phyloP scores from a whole-genome alignment of 1,139 yeast species.

The Suhomyces guaymorum region DNA sequence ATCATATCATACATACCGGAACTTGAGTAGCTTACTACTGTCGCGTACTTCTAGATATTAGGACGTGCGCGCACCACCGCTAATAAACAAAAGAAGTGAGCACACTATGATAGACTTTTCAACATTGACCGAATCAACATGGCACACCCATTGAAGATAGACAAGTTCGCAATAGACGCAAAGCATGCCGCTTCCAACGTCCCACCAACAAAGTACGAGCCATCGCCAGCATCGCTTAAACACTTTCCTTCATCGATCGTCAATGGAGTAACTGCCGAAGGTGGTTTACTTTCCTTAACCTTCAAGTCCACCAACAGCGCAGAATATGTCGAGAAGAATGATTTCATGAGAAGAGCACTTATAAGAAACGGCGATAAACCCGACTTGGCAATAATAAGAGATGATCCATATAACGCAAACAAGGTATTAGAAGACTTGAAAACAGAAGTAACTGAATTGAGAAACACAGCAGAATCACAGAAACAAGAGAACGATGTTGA shows the following conservation, averaged over 20 bases:
- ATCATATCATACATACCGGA: slow-evolving; percentile 1
- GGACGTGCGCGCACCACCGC: neutral
- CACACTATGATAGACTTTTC: slow-evolving; percentile 1
- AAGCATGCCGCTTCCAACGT: slow-evolving; percentile 12
- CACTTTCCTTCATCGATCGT: slow-evolving; percentile 44
- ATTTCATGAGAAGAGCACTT: slow-evolving; percentile 26
- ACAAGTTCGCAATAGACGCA: slow-evolving; percentile 10
- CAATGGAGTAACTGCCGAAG: slow-evolving; percentile 46
- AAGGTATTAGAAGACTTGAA: slow-evolving; percentile 20
- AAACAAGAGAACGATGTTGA: slow-evolving; percentile 1
- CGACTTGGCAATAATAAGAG: slow-evolving; percentile 20
- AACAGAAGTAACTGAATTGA: slow-evolving; percentile 21
- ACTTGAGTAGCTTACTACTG: neutral
- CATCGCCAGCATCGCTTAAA: slow-evolving; percentile 34
- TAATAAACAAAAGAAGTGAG: neutral
- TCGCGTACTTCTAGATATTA: too few relatives aligned
- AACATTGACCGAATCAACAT: slow-evolving; percentile 1
- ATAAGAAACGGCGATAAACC: slow-evolving; percentile 7
- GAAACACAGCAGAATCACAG: slow-evolving; percentile 1
- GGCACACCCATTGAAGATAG: slow-evolving; percentile 11
- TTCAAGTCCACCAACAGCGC: slow-evolving; percentile 45
- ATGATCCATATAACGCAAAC: slow-evolving; percentile 21
- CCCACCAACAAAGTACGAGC: slow-evolving; percentile 33
- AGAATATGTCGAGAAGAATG: slow-evolving; percentile 39
- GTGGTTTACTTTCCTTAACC: slow-evolving; percentile 47